A percentile compares a stretch with the other conserved stretches of the same genome.
phyloP scores from a whole-genome alignment of 345 rosid genomes.

The Erysimum cheiranthoides region DNA sequence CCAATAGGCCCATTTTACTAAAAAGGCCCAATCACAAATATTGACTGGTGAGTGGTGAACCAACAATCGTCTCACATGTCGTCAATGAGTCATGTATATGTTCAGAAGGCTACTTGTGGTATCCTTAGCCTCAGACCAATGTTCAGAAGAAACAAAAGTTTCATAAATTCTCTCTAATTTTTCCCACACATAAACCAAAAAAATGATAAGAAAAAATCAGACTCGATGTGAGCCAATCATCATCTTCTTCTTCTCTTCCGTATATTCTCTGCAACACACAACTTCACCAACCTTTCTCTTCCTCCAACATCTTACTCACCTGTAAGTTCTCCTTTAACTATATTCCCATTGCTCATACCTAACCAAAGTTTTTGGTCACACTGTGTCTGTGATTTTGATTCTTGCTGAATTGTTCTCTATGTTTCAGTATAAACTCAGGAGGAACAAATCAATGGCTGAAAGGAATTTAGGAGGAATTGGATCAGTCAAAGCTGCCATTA shows the following conservation, averaged over 20 bases:
- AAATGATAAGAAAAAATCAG: slow-evolving; percentile 38
- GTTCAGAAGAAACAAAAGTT: slow-evolving; percentile 41
- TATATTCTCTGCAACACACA: slow-evolving; percentile 33
- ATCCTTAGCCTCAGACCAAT: slow-evolving; percentile 34
- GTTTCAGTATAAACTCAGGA: slow-evolving; percentile 29
- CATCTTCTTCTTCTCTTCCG: slow-evolving; percentile 39
- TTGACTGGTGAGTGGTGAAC: too few relatives aligned
- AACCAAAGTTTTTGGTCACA: neutral
- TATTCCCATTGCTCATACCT: too few relatives aligned
- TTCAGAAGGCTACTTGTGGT: slow-evolving; percentile 42
- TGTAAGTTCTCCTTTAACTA: slow-evolving; percentile 29
- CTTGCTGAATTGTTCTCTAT: neutral
- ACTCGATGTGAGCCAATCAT: slow-evolving; percentile 41
- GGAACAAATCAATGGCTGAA: slow-evolving; percentile 50
- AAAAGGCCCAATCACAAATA: too few relatives aligned
- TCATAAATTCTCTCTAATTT: slow-evolving; percentile 32
- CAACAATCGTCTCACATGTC: neutral
- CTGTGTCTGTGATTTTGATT: neutral
- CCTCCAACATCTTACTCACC: slow-evolving; percentile 36
- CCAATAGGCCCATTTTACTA: too few relatives aligned
- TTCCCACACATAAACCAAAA: slow-evolving; percentile 10
- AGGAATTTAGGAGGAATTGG: slow-evolving; percentile 51
- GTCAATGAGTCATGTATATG: neutral
- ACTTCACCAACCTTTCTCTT: slow-evolving; percentile 28
- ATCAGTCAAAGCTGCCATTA: slow-evolving; percentile 69